Conservation (phyloP, 495 filamentous ascomycete genomes). For the Diplogelasinospora grovesii region DNA sequence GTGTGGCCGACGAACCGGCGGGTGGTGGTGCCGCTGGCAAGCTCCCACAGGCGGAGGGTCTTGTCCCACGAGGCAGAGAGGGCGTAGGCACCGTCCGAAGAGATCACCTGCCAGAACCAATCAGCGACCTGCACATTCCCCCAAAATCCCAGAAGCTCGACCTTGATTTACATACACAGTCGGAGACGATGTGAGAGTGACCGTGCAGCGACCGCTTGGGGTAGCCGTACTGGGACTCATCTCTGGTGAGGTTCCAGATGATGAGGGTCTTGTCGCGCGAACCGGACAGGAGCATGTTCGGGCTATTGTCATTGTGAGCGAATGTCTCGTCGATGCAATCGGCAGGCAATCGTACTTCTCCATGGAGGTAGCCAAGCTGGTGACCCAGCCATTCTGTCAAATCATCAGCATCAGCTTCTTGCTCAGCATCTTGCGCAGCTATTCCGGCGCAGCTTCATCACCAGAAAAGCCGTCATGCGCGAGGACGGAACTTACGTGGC, state of each 20-base stretch:
- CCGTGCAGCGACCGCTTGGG: conserved; percentile 97
- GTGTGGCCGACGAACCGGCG: conserved; percentile 98
- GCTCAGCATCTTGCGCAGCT: not conserved
- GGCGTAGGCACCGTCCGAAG: conserved; percentile 98
- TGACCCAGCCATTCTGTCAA: conserved; percentile 61
- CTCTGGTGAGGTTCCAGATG: conserved; percentile 99
- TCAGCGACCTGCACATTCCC: conserved; percentile 23
- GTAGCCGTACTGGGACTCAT: conserved; percentile 95
- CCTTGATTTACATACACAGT: conserved; percentile 72
- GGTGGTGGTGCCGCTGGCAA: conserved; percentile 91
- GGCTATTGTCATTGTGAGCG: conserved; percentile 51
- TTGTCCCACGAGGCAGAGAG: conserved; percentile 99
- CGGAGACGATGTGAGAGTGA: conserved; percentile 99
- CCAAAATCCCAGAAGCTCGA: conserved; percentile 1
- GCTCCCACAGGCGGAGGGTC: conserved; percentile 99
- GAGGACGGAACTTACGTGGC: conserved; percentile 56
- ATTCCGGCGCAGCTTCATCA: not conserved
- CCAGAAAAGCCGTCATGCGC: not conserved
- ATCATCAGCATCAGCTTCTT: conserved; percentile 8
- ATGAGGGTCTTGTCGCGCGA: conserved; percentile 98
- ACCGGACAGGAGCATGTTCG: conserved; percentile 99
- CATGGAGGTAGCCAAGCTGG: conserved; percentile 90
- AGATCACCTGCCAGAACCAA: conserved; percentile 75
- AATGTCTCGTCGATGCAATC: conserved; percentile 13
- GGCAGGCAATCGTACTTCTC: conserved; percentile 70